These are phyloP conservation scores for Phytophthora pluvialis DNA, from an alignment of 352 stramenopile genomes.

Conservation along the genomic window DNA sequence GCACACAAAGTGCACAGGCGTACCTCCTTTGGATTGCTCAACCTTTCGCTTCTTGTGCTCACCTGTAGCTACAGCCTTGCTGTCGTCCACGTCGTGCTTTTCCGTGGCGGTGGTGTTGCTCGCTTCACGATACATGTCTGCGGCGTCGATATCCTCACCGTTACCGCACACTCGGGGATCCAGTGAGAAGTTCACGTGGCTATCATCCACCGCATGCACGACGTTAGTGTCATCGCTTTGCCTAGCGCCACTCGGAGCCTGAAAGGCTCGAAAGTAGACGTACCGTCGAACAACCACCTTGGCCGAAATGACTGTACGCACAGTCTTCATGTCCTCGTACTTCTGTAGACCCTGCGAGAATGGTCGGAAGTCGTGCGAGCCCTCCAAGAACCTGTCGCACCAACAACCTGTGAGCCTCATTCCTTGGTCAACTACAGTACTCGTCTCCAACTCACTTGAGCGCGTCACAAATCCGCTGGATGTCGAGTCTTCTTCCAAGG, in stretches of 20 bases:
- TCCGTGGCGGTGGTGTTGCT: conserved; percentile 7
- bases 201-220: conserved; percentile 23
- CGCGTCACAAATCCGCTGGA: conserved; percentile 66
- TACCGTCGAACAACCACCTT: conserved; percentile 69
- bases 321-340: conserved; percentile 65
- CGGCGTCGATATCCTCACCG: conserved; percentile 57
- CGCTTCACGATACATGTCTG: conserved; percentile 37
- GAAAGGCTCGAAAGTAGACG: conserved; percentile 5
- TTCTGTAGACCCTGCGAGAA: conserved; percentile 84
- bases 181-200: conserved; percentile 77
- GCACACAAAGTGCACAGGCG: conserved; percentile 77
- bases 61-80: conserved; percentile 12
- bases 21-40: conserved; percentile 16
- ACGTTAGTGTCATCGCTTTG: neutral
- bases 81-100: conserved; percentile 16
- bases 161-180: conserved; percentile 59
- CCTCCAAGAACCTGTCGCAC: conserved; percentile 60
- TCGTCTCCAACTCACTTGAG: conserved; percentile 44
- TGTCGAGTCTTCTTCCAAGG: conserved; percentile 68
- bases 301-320: conserved; percentile 71
- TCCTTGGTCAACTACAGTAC: neutral
- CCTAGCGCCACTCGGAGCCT: neutral
- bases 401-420: conserved; percentile 9
- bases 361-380: conserved; percentile 79
- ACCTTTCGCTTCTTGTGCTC: conserved; percentile 57